phyloP scores from a whole-genome alignment of 257 asterid species.

The Agastache rugosa region DNA sequence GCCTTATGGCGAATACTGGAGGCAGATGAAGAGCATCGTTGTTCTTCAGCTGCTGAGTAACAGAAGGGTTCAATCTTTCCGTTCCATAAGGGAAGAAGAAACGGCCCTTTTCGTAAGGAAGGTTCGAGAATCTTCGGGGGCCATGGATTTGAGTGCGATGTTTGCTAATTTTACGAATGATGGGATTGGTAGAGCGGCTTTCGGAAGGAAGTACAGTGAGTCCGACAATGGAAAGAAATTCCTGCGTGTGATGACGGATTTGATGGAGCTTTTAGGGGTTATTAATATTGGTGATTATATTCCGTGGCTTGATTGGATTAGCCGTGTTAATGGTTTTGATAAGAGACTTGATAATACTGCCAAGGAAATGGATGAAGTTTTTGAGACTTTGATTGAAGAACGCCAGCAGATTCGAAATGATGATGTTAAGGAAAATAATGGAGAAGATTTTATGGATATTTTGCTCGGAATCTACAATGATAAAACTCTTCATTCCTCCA shows the following conservation, averaged over 20 bases:
- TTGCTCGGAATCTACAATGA: not conserved
- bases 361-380: not conserved
- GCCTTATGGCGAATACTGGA: slow-evolving; percentile 1
- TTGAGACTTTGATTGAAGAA: not conserved
- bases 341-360: not conserved
- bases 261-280: not conserved
- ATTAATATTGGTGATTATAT: not conserved
- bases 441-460: not conserved
- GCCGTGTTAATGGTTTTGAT: not conserved
- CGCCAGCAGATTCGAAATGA: not conserved
- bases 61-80: not conserved
- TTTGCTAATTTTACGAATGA: not conserved
- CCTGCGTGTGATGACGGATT: not conserved
- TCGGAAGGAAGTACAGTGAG: not conserved
- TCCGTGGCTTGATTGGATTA: not conserved
- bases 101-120: not conserved
- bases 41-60: not conserved
- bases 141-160: not conserved
- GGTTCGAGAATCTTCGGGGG: not conserved
- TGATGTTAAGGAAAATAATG: not conserved
- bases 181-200: not conserved
- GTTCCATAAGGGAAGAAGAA: not conserved
- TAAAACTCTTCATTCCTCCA: not conserved
- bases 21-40: not conserved
- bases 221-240: not conserved